Evolutionary conservation across 2,329 filamentous ascomycete genomes (phyloP).

Genomic region (Fusarium heterosporum): DNA sequence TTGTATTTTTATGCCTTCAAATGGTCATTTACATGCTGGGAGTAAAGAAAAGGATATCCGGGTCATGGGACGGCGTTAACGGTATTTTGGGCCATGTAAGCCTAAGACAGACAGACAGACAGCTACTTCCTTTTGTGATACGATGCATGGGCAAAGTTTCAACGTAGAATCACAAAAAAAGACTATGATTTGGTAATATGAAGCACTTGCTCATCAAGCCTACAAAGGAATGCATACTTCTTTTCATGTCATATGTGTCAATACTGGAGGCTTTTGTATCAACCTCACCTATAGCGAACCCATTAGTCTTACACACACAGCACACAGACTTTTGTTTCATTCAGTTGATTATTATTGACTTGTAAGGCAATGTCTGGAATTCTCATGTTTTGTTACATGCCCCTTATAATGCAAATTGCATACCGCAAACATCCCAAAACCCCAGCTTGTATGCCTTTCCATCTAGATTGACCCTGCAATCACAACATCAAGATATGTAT

Average conservation of each 20-base stretch:
- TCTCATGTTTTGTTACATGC: conserved; percentile 40
- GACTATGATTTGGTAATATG: background rate
- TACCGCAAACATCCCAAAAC: conserved; percentile 24
- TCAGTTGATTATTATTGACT: conserved; percentile 32
- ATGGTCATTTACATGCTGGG: conserved; percentile 16
- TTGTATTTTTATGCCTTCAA: background rate
- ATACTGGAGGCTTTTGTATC: background rate
- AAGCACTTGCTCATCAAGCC: background rate
- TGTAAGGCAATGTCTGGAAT: conserved; percentile 35
- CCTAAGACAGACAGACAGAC: background rate
- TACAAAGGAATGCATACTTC: background rate
- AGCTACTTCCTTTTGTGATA: background rate
- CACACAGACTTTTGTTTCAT: background rate
- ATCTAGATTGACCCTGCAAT: conserved; percentile 24
- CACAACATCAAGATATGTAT: conserved; percentile 20
- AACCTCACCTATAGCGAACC: background rate
- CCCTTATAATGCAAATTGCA: conserved; percentile 38
- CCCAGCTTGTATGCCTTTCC: conserved; percentile 31
- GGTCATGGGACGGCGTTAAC: conserved; percentile 35
- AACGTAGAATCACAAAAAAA: background rate
- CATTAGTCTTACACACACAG: background rate
- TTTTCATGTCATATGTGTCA: background rate
- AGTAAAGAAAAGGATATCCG: conserved; percentile 26
- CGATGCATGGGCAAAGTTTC: background rate
- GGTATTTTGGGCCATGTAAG: conserved; percentile 10